Conservation (phyloP, 768 basidiomycete species). For the Suillus occidentalis region DNA sequence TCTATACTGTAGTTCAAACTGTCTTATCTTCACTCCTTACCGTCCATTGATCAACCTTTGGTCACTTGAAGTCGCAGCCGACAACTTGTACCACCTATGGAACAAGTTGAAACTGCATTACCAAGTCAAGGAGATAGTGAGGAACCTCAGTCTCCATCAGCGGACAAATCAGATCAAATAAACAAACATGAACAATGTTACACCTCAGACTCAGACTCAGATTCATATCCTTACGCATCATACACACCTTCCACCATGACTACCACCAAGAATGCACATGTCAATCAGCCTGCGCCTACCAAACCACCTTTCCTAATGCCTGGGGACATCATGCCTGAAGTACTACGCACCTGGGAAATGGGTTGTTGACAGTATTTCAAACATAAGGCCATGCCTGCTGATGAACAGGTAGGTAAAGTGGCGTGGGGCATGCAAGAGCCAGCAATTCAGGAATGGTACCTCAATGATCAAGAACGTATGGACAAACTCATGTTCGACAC, state of each 20-base stretch:
- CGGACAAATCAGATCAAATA: no score
- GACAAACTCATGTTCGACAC: neutral
- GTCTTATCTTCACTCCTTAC: neutral
- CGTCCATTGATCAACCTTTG: neutral
- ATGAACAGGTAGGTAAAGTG: neutral
- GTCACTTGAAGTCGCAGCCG: neutral
- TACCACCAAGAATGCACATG: neutral
- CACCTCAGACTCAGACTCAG: neutral
- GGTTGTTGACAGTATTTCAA: neutral
- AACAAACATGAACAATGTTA: neutral
- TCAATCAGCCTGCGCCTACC: neutral
- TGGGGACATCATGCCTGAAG: neutral
- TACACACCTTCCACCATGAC: neutral
- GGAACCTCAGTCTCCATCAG: neutral
- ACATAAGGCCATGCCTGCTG: neutral
- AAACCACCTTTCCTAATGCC: neutral
- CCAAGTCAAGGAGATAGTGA: neutral
- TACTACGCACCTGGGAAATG: neutral
- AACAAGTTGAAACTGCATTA: neutral
- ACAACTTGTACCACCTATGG: neutral
- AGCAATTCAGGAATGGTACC: neutral
- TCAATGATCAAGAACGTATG: neutral
- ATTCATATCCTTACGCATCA: neutral
- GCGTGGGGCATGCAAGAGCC: neutral
- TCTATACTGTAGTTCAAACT: neutral